Evolutionary conservation across 495 filamentous ascomycete genomes (phyloP).

Genomic region (Viridothelium virens): DNA sequence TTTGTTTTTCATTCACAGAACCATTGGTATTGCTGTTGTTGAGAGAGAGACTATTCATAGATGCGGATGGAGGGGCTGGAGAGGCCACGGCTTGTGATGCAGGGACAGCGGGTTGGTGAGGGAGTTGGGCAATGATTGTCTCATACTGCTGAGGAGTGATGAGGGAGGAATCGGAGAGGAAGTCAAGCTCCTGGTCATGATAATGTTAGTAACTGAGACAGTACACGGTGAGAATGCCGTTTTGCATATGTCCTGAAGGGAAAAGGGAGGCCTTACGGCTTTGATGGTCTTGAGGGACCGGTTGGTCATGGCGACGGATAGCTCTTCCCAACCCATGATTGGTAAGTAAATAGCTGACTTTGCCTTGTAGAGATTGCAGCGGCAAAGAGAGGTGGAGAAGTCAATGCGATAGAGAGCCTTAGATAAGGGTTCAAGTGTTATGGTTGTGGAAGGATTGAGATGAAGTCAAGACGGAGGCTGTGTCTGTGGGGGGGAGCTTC

Average conservation of each 20-base stretch:
- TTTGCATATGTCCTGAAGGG: neutral
- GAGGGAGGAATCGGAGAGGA: constrained; percentile 68
- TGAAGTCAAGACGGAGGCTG: neutral
- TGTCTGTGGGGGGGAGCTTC: neutral
- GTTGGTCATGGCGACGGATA: constrained; percentile 50
- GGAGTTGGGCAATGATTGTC: constrained; percentile 64
- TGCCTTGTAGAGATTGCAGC: neutral
- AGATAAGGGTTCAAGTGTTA: neutral
- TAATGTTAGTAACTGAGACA: neutral
- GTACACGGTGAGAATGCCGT: neutral
- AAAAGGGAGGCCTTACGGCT: constrained; percentile 44
- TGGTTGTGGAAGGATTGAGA: neutral
- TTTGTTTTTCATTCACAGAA: constrained; percentile 47
- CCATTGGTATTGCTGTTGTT: constrained; percentile 40
- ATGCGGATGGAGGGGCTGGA: constrained; percentile 33
- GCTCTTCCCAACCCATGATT: constrained; percentile 19
- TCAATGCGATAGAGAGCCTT: neutral
- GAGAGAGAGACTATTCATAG: constrained; percentile 36
- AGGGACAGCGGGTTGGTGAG: constrained; percentile 44
- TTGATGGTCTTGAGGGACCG: constrained; percentile 80
- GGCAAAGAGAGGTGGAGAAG: neutral
- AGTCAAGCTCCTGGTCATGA: constrained; percentile 71
- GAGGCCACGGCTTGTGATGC: constrained; percentile 45
- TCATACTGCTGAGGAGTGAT: constrained; percentile 64
- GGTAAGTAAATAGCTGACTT: neutral